Base-by-base conservation (phyloP, 495 filamentous ascomycete species). In the Aspergillus heteromorphus region DNA sequence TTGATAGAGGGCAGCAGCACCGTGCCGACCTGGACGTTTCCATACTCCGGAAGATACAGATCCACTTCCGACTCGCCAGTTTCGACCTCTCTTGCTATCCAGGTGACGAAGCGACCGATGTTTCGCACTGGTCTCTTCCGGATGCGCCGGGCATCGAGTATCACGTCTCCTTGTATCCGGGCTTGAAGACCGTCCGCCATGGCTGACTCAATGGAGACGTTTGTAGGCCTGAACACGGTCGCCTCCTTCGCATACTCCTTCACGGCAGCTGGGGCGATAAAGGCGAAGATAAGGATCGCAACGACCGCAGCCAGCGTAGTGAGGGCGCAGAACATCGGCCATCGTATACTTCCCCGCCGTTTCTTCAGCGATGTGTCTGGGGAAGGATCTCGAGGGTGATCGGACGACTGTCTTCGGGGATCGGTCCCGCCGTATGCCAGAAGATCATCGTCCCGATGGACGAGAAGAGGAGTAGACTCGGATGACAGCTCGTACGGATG, bases 221-320 rank as follows among this genome's bases (percentile, higher is more conserved):
- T 83, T 2, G 84, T 88, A 0, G 93, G 86, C 57, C 91, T 81
- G 58, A 97, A 81, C 4, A 91, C 81, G 18, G 85, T 75, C 4
- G 93, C 91, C 66, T 93, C 77, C 64, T 88, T 83, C 6, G 85
- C 88, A 68, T 98, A 98, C 64, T 87, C 81, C 66, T 95, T 84
- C 17, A 92, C 81, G 6, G 85, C 80, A 21, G 83, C 83, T 2
- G 93, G 92, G 2, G 86, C 83, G 47, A 93, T 79, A 73, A 97
- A 95, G 1, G 83, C 91, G 64, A 79, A 81, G 21, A 79, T 71
- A 34, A 87, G 58, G 43, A 83, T 78, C 0, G 58, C 56, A 34
- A 85, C 52, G n/a, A 82, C 60, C 0, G 68, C 63, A 4, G 72
- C 77, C 19, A 89, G 60, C 9, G 80, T 13, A 4, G 66, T 17